These are phyloP conservation scores for Phytopythium litorale DNA, from an alignment of 352 stramenopile genomes.

Conservation along the genomic window DNA sequence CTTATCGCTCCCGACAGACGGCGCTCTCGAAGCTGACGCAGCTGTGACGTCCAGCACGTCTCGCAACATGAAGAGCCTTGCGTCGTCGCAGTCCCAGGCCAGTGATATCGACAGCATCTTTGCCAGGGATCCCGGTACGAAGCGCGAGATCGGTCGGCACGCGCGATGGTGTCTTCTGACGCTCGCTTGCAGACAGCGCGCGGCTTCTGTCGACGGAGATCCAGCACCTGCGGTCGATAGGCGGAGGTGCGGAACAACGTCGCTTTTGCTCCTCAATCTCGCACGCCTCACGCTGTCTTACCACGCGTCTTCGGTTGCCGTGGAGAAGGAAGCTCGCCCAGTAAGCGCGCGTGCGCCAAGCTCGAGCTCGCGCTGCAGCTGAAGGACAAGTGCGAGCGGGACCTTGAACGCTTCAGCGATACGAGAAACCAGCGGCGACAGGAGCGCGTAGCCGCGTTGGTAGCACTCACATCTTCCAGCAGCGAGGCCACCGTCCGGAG, in stretches of 20 bases:
- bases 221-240: neutral
- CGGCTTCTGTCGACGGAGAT: neutral
- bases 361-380: constrained; percentile 50
- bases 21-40: neutral
- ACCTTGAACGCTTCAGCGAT: constrained; percentile 43
- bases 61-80: neutral
- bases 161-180: neutral
- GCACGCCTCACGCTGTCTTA: neutral
- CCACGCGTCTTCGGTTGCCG: neutral
- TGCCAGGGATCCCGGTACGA: neutral
- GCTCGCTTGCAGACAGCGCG: neutral
- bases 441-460: constrained; percentile 4
- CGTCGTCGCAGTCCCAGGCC: neutral
- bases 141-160: neutral
- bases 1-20: neutral
- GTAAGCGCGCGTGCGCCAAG: constrained; percentile 26
- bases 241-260: neutral
- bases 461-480: neutral
- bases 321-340: neutral
- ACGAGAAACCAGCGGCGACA: constrained; percentile 22
- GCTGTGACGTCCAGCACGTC: neutral
- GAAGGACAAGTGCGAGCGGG: constrained; percentile 48
- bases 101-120: neutral
- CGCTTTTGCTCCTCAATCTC: too few species aligned
- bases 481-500: neutral